These are phyloP conservation scores for Russula griseocarnosa DNA, from an alignment of 768 basidiomycete species.

Conservation along the genomic window DNA sequence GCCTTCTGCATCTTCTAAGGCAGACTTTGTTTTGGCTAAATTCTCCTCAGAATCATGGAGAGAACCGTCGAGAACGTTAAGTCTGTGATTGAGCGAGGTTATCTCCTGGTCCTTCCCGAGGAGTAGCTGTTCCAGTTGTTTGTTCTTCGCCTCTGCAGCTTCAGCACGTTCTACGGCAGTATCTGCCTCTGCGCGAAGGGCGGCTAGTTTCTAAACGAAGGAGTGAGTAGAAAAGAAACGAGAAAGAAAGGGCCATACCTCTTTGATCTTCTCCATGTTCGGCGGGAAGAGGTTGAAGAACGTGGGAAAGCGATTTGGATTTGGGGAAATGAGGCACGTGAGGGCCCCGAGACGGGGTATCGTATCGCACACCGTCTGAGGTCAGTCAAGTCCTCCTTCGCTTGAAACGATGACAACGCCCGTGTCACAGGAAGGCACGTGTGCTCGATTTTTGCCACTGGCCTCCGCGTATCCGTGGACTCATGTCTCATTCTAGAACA, in stretches of 20 bases:
- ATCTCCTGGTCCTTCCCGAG: constrained; percentile 86
- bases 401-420: constrained; percentile 48
- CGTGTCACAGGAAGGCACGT: constrained; percentile 76
- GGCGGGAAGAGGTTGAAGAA: neutral
- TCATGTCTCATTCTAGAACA: constrained; percentile 55
- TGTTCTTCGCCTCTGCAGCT: constrained; percentile 77
- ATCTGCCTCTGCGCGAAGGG: constrained; percentile 84
- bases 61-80: constrained; percentile 59
- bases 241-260: constrained; percentile 33
- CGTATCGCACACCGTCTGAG: too few relatives aligned
- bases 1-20: constrained; percentile 61
- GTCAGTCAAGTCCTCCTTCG: neutral
- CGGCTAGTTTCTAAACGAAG: constrained; percentile 58
- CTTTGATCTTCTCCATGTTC: constrained; percentile 48
- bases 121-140: constrained; percentile 57
- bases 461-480: constrained; percentile 25
- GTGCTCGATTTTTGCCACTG: constrained; percentile 28
- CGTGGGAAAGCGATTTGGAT: constrained; percentile 22
- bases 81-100: constrained; percentile 68
- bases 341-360: neutral
- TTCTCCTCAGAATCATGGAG: constrained; percentile 68
- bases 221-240: neutral
- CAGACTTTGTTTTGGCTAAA: constrained; percentile 60
- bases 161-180: constrained; percentile 78
- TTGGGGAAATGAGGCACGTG: constrained; percentile 19